Percentiles rank a stretch among this genome's conserved stretches.
Evolutionary conservation across 2,329 filamentous ascomycete genomes (phyloP).

Genomic region (Hortaea werneckii): DNA sequence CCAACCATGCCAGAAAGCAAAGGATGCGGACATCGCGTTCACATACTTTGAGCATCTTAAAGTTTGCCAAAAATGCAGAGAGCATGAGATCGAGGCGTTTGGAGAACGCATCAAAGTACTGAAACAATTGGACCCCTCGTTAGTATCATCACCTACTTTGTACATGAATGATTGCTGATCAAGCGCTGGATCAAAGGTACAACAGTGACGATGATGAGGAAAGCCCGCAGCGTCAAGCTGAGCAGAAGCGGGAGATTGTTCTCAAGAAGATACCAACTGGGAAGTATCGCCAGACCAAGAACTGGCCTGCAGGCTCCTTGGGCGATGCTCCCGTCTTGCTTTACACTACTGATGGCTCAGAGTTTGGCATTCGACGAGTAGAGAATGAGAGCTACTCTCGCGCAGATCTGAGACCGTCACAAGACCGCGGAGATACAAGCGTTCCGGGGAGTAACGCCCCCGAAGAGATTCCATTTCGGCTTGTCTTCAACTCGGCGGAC

Average conservation of each 20-base stretch:
- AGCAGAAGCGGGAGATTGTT: background rate
- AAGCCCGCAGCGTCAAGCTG: background rate
- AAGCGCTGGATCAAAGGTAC: too few relatives aligned
- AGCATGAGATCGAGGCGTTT: background rate
- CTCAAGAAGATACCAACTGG: background rate
- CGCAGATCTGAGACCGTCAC: too few relatives aligned
- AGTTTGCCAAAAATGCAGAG: background rate
- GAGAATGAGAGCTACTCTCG: too few relatives aligned
- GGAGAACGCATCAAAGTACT: background rate
- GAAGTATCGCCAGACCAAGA: background rate
- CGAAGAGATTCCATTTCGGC: background rate
- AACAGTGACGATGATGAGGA: background rate
- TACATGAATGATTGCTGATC: too few relatives aligned
- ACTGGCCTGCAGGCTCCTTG: background rate
- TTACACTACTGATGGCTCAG: background rate
- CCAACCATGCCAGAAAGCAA: too few relatives aligned
- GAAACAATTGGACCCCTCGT: too few relatives aligned
- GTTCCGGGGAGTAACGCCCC: background rate
- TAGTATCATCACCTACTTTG: too few relatives aligned
- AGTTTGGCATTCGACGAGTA: background rate
- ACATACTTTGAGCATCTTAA: background rate
- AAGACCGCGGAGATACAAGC: too few relatives aligned
- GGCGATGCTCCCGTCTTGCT: background rate
- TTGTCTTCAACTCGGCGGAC: background rate
- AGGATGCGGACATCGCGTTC: background rate